Evolutionary conservation across 164 flowering plant species (phyloP), one percentile per base, ranked within the genome.

Genomic region (Liriodendron chinense): DNA sequence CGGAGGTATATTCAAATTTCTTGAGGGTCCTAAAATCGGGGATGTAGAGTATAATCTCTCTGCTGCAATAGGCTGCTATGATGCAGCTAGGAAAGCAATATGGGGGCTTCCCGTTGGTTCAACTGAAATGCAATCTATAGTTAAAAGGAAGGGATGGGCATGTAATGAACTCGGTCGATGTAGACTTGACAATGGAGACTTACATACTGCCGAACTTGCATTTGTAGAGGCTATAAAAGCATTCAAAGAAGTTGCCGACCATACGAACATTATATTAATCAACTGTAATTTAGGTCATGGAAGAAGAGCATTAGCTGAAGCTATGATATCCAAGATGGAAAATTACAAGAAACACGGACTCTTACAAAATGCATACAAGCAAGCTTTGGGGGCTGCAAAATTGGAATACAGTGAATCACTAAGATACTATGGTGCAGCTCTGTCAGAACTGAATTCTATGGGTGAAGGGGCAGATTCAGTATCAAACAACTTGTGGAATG

Each of bases 231-330:
- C 99, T n/a, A 89, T 93, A 76, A 78, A 77, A 69, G 91, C 93
- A 34, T 96, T 96, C 74, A 91, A 80, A 76, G 89, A 87, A 80
- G 93, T 88, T 63, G 84, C 88, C 28, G 99, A 96, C 68, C 86
- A 89, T 72, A 83, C 92, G 12, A 94, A 96, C 74, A 83, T 94
- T 47, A 88, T 96, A 75, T 81, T 96, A 72, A 96, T 94, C 25
- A 82, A 91, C 80, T 92, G 93, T 70, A 96, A 96, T 77, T 75
- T 96, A 77, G 99, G 97, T 16, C 99, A 94, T 84, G 98, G 98
- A 2, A 86, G 98, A 82, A 86, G 99, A 76, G 89, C 95, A 70
- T 81, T 90, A 78, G 98, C 99, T 67, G 99, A 96, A 80, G 93
- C 87, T 79, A 88, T 89, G 86, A 87, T 88, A 34, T 79, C 88